These are phyloP conservation scores for Tuber calosporum DNA, from an alignment of 495 filamentous ascomycete genomes.

Conservation along the genomic window DNA sequence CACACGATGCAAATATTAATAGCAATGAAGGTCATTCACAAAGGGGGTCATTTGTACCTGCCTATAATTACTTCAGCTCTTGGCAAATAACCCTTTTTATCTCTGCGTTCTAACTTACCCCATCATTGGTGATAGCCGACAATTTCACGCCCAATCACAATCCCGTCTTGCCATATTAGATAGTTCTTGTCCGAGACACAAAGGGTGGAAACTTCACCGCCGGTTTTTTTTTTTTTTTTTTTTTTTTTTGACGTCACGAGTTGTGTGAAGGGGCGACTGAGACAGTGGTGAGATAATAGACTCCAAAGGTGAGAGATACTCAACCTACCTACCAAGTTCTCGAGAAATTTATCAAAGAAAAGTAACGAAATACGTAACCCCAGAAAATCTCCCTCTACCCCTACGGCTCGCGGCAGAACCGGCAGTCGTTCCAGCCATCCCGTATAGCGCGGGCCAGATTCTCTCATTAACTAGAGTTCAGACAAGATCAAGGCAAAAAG, in stretches of 20 bases:
- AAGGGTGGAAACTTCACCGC: background rate
- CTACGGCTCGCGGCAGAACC: background rate
- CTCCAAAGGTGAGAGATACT: background rate
- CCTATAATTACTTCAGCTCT: background rate
- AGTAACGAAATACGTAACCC: background rate
- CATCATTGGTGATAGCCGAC: background rate
- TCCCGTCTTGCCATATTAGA: background rate
- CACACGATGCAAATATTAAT: background rate
- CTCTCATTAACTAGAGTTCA: background rate
- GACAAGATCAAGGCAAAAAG: background rate
- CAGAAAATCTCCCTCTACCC: background rate
- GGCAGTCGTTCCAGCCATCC: background rate
- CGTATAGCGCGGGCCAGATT: background rate
- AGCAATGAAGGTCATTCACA: background rate
- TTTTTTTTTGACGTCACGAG: background rate
- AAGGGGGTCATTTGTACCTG: background rate
- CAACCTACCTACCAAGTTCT: background rate
- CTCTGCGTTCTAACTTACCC: background rate
- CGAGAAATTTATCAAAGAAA: background rate
- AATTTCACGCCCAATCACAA: background rate
- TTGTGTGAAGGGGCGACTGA: background rate
- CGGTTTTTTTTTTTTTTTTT: too few relatives aligned
- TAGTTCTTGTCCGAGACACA: background rate
- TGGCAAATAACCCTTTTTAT: background rate
- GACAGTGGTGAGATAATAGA: background rate